Conservation (phyloP, 169 alveolate genomes). For the Plasmodium coatneyi region DNA sequence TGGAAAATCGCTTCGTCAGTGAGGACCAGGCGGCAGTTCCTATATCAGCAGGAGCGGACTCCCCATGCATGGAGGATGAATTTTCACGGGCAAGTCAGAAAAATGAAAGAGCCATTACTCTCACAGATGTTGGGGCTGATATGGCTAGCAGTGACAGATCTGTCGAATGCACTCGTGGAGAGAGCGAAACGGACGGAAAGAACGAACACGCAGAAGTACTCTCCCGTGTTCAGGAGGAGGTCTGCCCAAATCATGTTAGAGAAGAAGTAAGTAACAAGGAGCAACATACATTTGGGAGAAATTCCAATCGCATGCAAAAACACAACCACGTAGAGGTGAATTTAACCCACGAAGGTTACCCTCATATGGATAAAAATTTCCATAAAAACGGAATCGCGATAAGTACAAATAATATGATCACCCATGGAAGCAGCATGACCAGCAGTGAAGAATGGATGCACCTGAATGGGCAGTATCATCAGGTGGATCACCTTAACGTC, state of each 20-base stretch:
- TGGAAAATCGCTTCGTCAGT: neutral
- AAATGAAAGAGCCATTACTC: neutral
- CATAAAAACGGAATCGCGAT: neutral
- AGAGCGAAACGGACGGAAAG: neutral
- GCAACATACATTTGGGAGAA: neutral
- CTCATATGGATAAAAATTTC: neutral
- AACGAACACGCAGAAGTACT: neutral
- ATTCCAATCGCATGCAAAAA: neutral
- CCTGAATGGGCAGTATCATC: neutral
- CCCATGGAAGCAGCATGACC: neutral
- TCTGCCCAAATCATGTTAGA: neutral
- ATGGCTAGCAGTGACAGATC: neutral
- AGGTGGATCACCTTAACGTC: neutral
- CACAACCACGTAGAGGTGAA: neutral
- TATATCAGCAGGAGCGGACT: neutral
- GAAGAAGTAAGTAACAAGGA: neutral
- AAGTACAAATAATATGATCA: neutral
- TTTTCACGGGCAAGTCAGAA: neutral
- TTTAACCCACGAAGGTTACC: neutral
- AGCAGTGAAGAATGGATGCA: neutral
- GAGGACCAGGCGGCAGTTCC: neutral
- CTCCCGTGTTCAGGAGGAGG: neutral
- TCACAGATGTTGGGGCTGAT: neutral
- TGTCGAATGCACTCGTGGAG: neutral
- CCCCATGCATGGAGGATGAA: neutral